Conservation (phyloP, 2,329 filamentous ascomycete species). For the Penicillium janthinellum region DNA sequence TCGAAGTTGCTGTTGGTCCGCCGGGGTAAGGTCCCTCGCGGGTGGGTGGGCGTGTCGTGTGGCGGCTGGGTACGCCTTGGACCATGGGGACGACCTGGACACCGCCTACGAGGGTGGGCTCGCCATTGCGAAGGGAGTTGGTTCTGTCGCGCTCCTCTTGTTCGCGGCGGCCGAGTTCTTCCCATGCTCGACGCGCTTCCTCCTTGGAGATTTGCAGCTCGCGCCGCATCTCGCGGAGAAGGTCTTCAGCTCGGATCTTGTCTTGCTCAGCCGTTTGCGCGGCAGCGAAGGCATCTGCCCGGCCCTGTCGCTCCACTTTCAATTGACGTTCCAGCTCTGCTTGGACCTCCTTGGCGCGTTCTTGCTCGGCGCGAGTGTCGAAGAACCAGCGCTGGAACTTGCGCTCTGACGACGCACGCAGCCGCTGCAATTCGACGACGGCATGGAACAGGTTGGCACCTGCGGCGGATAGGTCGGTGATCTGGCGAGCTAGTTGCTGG, state of each 20-base stretch:
- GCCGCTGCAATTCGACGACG: constrained; percentile 89
- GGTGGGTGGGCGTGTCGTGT: constrained; percentile 51
- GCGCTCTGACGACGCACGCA: constrained; percentile 91
- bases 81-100: constrained; percentile 96
- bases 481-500: constrained; percentile 86
- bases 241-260: constrained; percentile 70
- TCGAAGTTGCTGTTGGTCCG: constrained; percentile 34
- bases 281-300: constrained; percentile 67
- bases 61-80: constrained; percentile 64
- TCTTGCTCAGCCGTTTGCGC: constrained; percentile 69
- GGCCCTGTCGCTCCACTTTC: constrained; percentile 71
- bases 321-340: constrained; percentile 76
- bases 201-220: constrained; percentile 95
- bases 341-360: constrained; percentile 79
- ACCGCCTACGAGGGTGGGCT: constrained; percentile 85
- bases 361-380: constrained; percentile 85
- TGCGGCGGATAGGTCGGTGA: constrained; percentile 94
- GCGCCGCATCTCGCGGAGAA: constrained; percentile 86
- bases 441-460: constrained; percentile 97
- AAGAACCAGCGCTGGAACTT: constrained; percentile 99
- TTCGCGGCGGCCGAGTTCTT: constrained; percentile 89
- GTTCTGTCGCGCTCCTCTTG: constrained; percentile 90
- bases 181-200: constrained; percentile 93
- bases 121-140: constrained; percentile 79
- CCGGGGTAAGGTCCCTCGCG: constrained; percentile 48